Evolutionary conservation across 495 filamentous ascomycete species (phyloP).

Genomic region (Penicillium roqueforti): DNA sequence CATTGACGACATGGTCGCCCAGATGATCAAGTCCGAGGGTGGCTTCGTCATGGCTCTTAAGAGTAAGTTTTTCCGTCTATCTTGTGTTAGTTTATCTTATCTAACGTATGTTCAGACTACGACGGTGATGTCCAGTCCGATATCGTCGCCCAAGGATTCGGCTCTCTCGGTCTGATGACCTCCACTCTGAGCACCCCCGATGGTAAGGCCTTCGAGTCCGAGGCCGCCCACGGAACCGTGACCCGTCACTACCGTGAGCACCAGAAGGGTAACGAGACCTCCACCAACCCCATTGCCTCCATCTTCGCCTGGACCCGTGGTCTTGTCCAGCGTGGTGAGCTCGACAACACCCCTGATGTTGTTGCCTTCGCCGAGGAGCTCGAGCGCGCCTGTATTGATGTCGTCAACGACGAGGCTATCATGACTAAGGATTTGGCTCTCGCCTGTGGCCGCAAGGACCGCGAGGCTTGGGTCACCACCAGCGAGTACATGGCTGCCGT

Average conservation of each 20-base stretch:
- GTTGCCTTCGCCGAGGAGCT: constrained; percentile 84
- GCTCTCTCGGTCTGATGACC: constrained; percentile 97
- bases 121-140: constrained; percentile 99
- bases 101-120: constrained; percentile 62
- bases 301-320: constrained; percentile 99
- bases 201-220: constrained; percentile 92
- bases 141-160: constrained; percentile 96
- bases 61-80: constrained; percentile 53
- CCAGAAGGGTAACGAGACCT: constrained; percentile 94
- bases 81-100: background rate
- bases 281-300: constrained; percentile 96
- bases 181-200: constrained; percentile 93
- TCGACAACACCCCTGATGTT: constrained; percentile 85
- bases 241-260: constrained; percentile 98
- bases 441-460: constrained; percentile 77
- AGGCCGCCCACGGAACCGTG: constrained; percentile 97
- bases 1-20: constrained; percentile 99
- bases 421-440: constrained; percentile 99
- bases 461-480: constrained; percentile 83
- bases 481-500: constrained; percentile 84
- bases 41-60: constrained; percentile 97
- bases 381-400: constrained; percentile 91
- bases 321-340: constrained; percentile 82
- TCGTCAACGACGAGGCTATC: constrained; percentile 86
- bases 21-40: constrained; percentile 98